Evolutionary conservation across 2,329 filamentous ascomycete species (phyloP), one percentile per base, ranked within the genome.

Genomic region (Penicillium paneum): DNA sequence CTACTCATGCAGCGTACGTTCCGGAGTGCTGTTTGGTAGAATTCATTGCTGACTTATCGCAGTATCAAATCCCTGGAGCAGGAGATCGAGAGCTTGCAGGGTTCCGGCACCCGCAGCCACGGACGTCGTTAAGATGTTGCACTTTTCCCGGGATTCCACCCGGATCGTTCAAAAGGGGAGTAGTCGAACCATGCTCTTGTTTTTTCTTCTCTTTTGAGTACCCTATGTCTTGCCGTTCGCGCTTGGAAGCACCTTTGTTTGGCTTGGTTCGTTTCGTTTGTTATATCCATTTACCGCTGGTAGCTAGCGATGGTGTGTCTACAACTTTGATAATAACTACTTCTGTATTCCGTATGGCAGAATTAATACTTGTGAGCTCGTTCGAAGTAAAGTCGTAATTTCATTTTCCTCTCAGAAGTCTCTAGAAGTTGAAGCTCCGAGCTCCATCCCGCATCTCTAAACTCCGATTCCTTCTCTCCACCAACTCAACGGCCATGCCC

Each of bases 81-180:
- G 65, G 94, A 99, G 73, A 88, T 99, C 71, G 94, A 99, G 78
- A 79, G 85, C 66, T 90, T 97, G 85, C 93, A 97, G 78, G 90
- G 90, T 74, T 90, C 83, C 72, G 85, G 91, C 71, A 89, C 90
- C 72, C 89, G 92, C 80, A 95, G 90, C 80, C 90, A 94, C 75
- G 91, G 92, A 69, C 91, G 92, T 77, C 91, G 91, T 77, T 96
- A 92, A 75, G 47, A 59, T 64, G 50, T 52, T 59, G 46, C 46
- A 43, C 44, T 54, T 54, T 36, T 57, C 46, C 42, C 57, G 52
- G 59, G 58, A 42, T 44, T 49, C 57, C 45, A 50, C 53, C 55
- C 55, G 60, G 56, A 56, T 48, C 55, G 53, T 61, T 64, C 55
- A 64, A 64, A 63, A 64, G 60, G 56, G 66, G 59, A 60, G 61